These are phyloP conservation scores for Colletotrichum sp. DNA, from an alignment of 2,329 filamentous ascomycete genomes.

Conservation along the genomic window DNA sequence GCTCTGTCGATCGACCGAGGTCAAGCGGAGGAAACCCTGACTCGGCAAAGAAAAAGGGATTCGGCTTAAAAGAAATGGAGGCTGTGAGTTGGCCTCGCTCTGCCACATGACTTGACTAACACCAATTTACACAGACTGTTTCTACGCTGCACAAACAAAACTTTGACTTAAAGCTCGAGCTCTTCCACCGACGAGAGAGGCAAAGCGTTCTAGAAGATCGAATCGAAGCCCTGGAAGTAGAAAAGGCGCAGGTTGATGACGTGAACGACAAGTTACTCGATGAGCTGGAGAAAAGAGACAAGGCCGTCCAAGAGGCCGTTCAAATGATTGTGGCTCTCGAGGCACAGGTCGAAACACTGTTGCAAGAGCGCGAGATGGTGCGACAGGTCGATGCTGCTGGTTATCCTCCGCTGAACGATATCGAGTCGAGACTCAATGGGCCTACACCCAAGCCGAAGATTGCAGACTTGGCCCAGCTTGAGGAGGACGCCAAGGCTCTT, in stretches of 20 bases:
- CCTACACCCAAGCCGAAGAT: conserved; percentile 23
- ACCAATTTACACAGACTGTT: conserved; percentile 52
- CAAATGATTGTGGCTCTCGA: conserved; percentile 72
- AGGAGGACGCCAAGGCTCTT: conserved; percentile 44
- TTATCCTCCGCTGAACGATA: conserved; percentile 35
- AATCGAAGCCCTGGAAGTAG: conserved; percentile 58
- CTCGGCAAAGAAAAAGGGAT: conserved; percentile 51
- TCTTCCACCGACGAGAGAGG: conserved; percentile 72
- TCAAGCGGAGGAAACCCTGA: conserved; percentile 47
- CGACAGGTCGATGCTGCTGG: conserved; percentile 52
- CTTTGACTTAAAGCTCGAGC: conserved; percentile 76
- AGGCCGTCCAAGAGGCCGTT: conserved; percentile 74
- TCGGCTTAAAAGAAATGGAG: conserved; percentile 73
- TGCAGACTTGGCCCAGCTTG: conserved; percentile 20
- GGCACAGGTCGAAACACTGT: conserved; percentile 58
- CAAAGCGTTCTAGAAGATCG: conserved; percentile 64
- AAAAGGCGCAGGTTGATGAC: conserved; percentile 59
- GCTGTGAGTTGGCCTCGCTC: conserved; percentile 45
- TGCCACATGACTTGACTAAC: conserved; percentile 7
- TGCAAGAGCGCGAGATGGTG: conserved; percentile 59
- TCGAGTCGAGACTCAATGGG: conserved; percentile 25
- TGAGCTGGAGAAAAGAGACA: conserved; percentile 72
- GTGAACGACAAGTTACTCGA: conserved; percentile 63
- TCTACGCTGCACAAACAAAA: conserved; percentile 77
- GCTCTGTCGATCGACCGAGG: conserved; percentile 41